Evolutionary conservation across 2,329 filamentous ascomycete genomes (phyloP).

Genomic region (Xylaria sp.): DNA sequence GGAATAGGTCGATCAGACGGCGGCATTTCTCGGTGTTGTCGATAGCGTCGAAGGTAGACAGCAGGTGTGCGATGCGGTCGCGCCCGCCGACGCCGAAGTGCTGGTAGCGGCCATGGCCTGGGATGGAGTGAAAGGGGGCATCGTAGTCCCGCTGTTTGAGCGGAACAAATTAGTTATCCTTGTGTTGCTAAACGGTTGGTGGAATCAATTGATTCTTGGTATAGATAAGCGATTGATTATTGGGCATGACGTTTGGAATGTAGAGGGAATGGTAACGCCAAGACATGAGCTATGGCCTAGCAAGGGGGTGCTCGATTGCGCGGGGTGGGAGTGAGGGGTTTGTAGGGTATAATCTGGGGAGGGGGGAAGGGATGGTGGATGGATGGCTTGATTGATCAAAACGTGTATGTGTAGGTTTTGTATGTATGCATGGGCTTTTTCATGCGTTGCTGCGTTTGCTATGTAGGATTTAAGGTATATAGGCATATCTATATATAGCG

Average conservation of each 20-base stretch:
- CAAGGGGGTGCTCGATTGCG: constrained; percentile 16
- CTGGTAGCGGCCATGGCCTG: constrained; percentile 70
- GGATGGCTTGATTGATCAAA: constrained; percentile 17
- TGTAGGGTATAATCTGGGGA: constrained; percentile 3
- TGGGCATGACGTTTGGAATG: not conserved
- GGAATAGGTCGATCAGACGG: constrained; percentile 69
- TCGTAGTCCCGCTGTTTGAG: constrained; percentile 52
- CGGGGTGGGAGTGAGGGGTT: constrained; percentile 31
- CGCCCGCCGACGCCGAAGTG: constrained; percentile 69
- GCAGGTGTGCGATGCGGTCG: constrained; percentile 55
- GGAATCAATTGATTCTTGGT: not conserved
- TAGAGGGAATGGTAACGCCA: constrained; percentile 42
- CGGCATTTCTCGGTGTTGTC: constrained; percentile 56
- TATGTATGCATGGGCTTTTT: constrained; percentile 38
- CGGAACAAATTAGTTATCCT: not conserved
- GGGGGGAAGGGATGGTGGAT: constrained; percentile 9
- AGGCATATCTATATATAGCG: constrained; percentile 27
- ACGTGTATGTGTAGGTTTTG: not conserved
- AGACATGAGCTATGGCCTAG: constrained; percentile 17
- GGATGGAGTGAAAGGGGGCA: constrained; percentile 56
- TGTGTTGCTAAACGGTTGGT: not conserved
- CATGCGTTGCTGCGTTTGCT: constrained; percentile 25
- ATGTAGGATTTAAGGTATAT: constrained; percentile 13
- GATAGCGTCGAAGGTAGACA: constrained; percentile 50
- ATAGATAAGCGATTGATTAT: not conserved